These are phyloP conservation scores for Lepidium campestre DNA, from an alignment of 441 rosid genomes.

Conservation along the genomic window DNA sequence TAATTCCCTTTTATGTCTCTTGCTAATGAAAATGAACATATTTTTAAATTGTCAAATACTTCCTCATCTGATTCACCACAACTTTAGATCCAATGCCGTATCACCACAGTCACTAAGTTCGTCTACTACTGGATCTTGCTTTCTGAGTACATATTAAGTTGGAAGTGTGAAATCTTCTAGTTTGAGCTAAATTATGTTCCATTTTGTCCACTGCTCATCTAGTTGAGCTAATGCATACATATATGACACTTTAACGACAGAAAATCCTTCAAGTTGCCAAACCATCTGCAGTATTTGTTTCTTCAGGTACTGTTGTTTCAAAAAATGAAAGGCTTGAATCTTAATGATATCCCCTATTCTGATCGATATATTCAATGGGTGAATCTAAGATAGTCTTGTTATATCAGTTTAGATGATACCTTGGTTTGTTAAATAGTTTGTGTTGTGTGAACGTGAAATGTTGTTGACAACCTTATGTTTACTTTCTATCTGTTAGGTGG, in stretches of 20 bases:
- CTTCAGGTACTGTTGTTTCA: neutral
- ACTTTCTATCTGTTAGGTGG: slow-evolving; percentile 53
- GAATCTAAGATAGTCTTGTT: neutral
- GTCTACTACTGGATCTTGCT: neutral
- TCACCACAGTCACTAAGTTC: neutral
- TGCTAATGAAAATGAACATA: neutral
- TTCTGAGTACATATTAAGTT: neutral
- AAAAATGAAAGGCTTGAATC: neutral
- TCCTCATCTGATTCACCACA: neutral
- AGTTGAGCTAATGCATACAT: neutral
- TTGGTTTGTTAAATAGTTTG: neutral
- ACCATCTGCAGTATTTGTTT: neutral
- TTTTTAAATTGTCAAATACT: neutral
- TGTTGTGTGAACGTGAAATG: neutral
- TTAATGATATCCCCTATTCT: neutral
- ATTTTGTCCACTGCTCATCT: too few species aligned
- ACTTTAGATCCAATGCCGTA: neutral
- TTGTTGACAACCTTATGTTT: neutral
- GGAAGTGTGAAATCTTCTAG: neutral
- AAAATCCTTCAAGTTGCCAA: neutral
- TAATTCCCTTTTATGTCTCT: slow-evolving; percentile 15
- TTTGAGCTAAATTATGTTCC: neutral
- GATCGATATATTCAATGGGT: neutral
- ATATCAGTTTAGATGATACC: neutral
- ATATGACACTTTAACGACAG: neutral